Conservation (phyloP, 805 yeast genomes). For the Metschnikowia proteae region DNA sequence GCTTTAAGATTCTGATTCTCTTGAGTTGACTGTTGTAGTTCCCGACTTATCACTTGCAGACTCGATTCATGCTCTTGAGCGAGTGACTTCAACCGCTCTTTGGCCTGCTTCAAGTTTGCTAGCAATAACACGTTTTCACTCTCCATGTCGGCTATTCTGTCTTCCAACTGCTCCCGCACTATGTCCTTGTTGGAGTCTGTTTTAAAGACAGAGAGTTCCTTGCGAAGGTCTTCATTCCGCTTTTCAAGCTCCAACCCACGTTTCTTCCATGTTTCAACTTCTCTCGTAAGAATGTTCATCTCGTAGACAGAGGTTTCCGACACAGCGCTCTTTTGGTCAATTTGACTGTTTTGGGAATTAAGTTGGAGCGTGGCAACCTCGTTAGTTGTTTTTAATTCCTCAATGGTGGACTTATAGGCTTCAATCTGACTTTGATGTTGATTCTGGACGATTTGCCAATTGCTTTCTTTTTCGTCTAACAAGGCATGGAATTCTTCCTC, state of each 20-base stretch:
- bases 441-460: constrained; percentile 60
- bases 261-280: constrained; percentile 65
- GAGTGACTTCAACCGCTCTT: constrained; percentile 25
- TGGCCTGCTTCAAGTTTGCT: constrained; percentile 53
- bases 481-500: constrained; percentile 67
- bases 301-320: constrained; percentile 45
- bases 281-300: constrained; percentile 66
- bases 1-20: constrained; percentile 51
- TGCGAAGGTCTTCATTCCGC: constrained; percentile 70
- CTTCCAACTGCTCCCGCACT: constrained; percentile 39
- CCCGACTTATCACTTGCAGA: constrained; percentile 40
- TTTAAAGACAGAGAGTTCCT: constrained; percentile 56
- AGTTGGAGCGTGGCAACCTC: constrained; percentile 63
- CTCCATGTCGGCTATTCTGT: constrained; percentile 53
- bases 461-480: constrained; percentile 68
- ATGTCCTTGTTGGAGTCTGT: constrained; percentile 42
- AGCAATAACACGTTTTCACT: constrained; percentile 63
- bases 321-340: constrained; percentile 28
- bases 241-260: constrained; percentile 69
- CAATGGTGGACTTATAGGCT: constrained; percentile 51
- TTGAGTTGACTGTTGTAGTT: constrained; percentile 42
- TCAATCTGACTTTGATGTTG: constrained; percentile 49
- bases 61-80: constrained; percentile 28
- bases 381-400: constrained; percentile 59
- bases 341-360: constrained; percentile 43